phyloP scores from a whole-genome alignment of 2,329 filamentous ascomycete genomes.

The Gnomoniopsis smithogilvyi region DNA sequence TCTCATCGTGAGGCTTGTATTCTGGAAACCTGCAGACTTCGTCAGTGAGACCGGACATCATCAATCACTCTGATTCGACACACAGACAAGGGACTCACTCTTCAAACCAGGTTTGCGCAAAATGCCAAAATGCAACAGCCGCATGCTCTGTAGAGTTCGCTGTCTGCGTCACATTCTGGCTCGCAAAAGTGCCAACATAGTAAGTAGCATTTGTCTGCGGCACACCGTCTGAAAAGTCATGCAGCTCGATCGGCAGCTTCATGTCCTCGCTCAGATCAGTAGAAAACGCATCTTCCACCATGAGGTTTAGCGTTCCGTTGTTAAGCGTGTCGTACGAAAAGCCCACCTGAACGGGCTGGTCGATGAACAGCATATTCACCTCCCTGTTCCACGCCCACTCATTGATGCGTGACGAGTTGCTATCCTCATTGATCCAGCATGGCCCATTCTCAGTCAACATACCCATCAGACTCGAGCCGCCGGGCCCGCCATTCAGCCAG shows the following conservation, averaged over 20 bases:
- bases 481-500: constrained; percentile 56
- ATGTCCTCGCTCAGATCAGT: constrained; percentile 6
- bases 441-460: constrained; percentile 50
- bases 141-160: constrained; percentile 47
- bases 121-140: constrained; percentile 51
- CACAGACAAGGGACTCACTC: constrained; percentile 27
- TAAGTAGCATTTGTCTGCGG: constrained; percentile 16
- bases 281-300: constrained; percentile 5
- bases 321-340: constrained; percentile 28
- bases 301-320: constrained; percentile 24
- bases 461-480: constrained; percentile 52
- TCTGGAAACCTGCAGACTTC: constrained; percentile 36
- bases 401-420: constrained; percentile 47
- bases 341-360: constrained; percentile 45
- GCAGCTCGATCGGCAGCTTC: constrained; percentile 18
- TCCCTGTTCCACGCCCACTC: constrained; percentile 60
- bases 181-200: constrained; percentile 40
- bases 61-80: not conserved
- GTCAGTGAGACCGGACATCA: not conserved
- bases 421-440: constrained; percentile 48
- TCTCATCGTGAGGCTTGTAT: constrained; percentile 42
- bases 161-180: constrained; percentile 38
- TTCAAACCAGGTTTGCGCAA: constrained; percentile 53
- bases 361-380: constrained; percentile 63
- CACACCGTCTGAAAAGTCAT: constrained; percentile 10